Base-by-base conservation (phyloP, 1,139 yeast species). In the Magnusiomyces sp. region DNA sequence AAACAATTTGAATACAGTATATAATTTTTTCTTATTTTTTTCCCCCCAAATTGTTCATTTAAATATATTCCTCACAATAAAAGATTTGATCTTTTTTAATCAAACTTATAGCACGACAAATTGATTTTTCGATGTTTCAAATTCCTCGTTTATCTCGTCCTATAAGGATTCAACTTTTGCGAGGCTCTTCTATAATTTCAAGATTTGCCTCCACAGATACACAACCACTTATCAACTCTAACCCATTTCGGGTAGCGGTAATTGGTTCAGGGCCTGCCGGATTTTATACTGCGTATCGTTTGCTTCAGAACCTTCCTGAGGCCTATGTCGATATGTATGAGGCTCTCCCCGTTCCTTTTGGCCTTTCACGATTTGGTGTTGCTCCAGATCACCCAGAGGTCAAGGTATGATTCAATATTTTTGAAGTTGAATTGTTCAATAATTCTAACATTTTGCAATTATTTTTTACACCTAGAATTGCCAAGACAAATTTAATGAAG, bases 321-420 rank as follows among this genome's bases (percentile, higher is more conserved):
- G 63, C 56, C 40, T 56, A 53, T 48, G 62, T 73, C 2, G 73
- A 71, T 51, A 65, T 78, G 56, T 89, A 81, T 70, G 99, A 92
- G 61, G 74, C 80, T 53, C 70, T 83, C 37, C 96, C 97, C 0
- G 81, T 90, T 2, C 98, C 98, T 0, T 92, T 77, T 68, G 99
- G 99, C 0, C 71, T 92, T 38, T 81, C 92, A 46, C 69, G 99
- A 42, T 90, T 79, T 62, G 99, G 99, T 1, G 97, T 92, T n/a
- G 97, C 98, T 0, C 99, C 99, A 1, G 99, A 92, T 67, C 98
- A 92, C 65, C 96, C 97, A 0, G 98, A 92, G 62, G 97, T 92
- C 38, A 92, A 92, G 64, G 81, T 81, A 55, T 84, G 94, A n/a
- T n/a, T 61, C 16, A 34, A n/a, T 5, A 34, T 5, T 34, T n/a